phyloP scores from a whole-genome alignment of 1,284 basidiomycete species.

The Phenoliferia sp. region DNA sequence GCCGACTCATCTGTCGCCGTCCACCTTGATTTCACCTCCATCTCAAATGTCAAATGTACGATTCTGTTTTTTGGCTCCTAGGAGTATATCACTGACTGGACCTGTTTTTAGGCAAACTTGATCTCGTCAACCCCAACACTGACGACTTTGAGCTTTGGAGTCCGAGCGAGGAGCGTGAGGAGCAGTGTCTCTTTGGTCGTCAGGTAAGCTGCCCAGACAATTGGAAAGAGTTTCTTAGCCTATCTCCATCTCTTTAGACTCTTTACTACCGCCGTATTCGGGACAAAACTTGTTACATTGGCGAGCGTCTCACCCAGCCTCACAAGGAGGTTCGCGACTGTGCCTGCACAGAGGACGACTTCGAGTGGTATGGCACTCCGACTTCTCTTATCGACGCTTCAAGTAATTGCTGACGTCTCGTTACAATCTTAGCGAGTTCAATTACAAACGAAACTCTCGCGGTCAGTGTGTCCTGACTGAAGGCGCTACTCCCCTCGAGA shows the following conservation, averaged over 20 bases:
- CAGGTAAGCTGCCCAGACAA: constrained; percentile 51
- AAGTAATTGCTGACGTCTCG: not conserved
- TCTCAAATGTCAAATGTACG: constrained; percentile 71
- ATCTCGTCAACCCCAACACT: constrained; percentile 61
- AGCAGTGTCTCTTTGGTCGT: constrained; percentile 77
- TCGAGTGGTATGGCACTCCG: constrained; percentile 69
- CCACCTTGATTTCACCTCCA: constrained; percentile 80
- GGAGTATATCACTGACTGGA: constrained; percentile 9
- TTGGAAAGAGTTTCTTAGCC: not conserved
- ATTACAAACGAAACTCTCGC: constrained; percentile 62
- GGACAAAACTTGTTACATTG: constrained; percentile 75
- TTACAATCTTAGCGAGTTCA: constrained; percentile 67
- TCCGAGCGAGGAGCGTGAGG: constrained; percentile 72
- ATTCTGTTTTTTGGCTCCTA: constrained; percentile 19
- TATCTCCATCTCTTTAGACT: constrained; percentile 51
- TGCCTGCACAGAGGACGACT: constrained; percentile 66
- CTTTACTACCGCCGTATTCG: constrained; percentile 79
- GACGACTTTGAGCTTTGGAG: constrained; percentile 96
- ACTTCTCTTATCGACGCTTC: not conserved
- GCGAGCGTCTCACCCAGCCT: constrained; percentile 56
- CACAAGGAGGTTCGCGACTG: constrained; percentile 63
- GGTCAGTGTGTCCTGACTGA: constrained; percentile 70
- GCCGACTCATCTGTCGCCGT: constrained; percentile 60
- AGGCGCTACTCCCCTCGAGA: constrained; percentile 58
- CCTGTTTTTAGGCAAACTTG: constrained; percentile 56